Evolutionary conservation across 495 filamentous ascomycete genomes (phyloP).

Genomic region (Hyaloscypha finlandica): DNA sequence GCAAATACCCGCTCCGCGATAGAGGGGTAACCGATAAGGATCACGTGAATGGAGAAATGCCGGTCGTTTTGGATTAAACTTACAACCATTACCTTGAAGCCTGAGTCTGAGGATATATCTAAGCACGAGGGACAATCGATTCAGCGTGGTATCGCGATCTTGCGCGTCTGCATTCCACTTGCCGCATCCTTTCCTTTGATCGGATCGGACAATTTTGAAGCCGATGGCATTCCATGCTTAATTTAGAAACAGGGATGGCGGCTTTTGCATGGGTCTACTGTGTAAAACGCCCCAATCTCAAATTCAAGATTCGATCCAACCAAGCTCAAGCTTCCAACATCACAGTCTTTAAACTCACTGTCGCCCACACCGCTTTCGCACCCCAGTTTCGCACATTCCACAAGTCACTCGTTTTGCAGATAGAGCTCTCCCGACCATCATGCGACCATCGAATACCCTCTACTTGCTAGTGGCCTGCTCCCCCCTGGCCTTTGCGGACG

Average conservation of each 20-base stretch:
- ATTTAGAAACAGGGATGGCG: too few species aligned
- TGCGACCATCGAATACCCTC: slow-evolving; percentile 24
- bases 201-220: too few species aligned
- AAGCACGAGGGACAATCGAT: too few species aligned
- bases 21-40: not conserved
- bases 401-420: slow-evolving; percentile 31
- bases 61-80: too few species aligned
- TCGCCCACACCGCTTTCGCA: not conserved
- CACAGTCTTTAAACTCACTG: slow-evolving; percentile 2
- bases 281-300: slow-evolving; percentile 15
- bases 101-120: too few species aligned
- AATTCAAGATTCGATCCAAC: slow-evolving; percentile 2
- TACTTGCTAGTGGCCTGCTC: slow-evolving; percentile 43
- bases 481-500: slow-evolving; percentile 53
- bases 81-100: too few species aligned
- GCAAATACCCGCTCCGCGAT: not conserved
- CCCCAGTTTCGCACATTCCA: not conserved
- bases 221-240: not conserved
- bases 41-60: not conserved
- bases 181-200: too few species aligned
- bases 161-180: too few species aligned
- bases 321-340: not conserved
- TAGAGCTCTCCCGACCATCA: slow-evolving; percentile 5
- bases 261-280: not conserved
- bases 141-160: too few species aligned